Percentiles rank a stretch among this genome's conserved stretches.
These are phyloP conservation scores for Heliamphora exappendiculata DNA, from an alignment of 148 eudicot genomes.

Conservation along the genomic window DNA sequence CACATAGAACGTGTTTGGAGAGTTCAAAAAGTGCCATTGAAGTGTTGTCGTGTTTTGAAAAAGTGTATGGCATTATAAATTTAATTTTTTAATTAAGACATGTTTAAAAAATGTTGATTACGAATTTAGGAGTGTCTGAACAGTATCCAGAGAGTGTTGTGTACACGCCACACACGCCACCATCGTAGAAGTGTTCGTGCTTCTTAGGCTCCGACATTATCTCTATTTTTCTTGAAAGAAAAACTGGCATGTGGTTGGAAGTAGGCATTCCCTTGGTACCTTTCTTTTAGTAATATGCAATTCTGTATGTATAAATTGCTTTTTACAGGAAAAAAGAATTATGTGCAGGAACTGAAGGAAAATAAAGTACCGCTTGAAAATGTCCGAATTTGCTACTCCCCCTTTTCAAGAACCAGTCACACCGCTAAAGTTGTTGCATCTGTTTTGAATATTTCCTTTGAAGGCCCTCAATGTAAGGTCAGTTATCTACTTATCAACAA, in stretches of 20 bases:
- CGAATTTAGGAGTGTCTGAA: too few relatives aligned
- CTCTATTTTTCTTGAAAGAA: not conserved
- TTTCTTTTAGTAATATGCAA: not conserved
- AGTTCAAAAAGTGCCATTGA: too few relatives aligned
- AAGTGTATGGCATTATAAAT: too few relatives aligned
- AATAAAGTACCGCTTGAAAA: slow-evolving; percentile 44
- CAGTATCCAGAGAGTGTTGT: too few relatives aligned
- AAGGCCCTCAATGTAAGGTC: slow-evolving; percentile 82
- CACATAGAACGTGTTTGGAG: too few relatives aligned
- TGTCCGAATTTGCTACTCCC: slow-evolving; percentile 88
- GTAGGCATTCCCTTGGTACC: not conserved
- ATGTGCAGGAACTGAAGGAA: slow-evolving; percentile 60
- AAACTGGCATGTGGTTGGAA: not conserved
- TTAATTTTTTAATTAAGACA: too few relatives aligned
- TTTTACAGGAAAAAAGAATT: not conserved
- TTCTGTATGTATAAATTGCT: not conserved
- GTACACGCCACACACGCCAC: too few relatives aligned
- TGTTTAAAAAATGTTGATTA: too few relatives aligned
- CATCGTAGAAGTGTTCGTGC: too few relatives aligned
- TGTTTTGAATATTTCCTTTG: slow-evolving; percentile 64
- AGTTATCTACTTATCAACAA: too few relatives aligned
- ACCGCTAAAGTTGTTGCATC: slow-evolving; percentile 81
- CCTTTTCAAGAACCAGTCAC: slow-evolving; percentile 83
- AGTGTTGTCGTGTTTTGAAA: too few relatives aligned
- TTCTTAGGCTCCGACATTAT: not conserved